Percentiles rank a stretch among this genome's conserved stretches.
Conservation (phyloP, 2,329 filamentous ascomycete species). For the Fusarium concolor region DNA sequence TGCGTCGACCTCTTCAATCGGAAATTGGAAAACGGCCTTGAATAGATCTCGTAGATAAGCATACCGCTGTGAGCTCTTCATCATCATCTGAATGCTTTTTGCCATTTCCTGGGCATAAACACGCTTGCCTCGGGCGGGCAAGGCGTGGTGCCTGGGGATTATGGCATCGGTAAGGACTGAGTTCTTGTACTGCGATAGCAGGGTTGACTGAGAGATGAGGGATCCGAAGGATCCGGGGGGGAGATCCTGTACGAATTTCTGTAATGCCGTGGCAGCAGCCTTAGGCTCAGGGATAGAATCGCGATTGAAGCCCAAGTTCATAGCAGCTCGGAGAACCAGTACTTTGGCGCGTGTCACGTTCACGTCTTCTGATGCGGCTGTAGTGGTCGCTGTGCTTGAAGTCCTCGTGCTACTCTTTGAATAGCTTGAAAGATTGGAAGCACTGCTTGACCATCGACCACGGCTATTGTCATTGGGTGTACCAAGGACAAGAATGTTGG, state of each 20-base stretch:
- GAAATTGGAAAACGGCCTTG: constrained; percentile 85
- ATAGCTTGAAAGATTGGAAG: constrained; percentile 82
- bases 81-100: constrained; percentile 82
- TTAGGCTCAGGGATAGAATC: constrained; percentile 60
- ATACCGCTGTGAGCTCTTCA: constrained; percentile 74
- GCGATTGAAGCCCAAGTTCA: constrained; percentile 84
- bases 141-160: constrained; percentile 55
- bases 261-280: constrained; percentile 66
- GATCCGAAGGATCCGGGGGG: constrained; percentile 83
- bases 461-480: constrained; percentile 69
- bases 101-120: constrained; percentile 80
- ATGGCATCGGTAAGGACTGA: constrained; percentile 78
- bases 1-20: constrained; percentile 79
- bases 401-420: constrained; percentile 76
- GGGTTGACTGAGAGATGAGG: constrained; percentile 73
- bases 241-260: constrained; percentile 80
- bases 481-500: constrained; percentile 89
- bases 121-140: constrained; percentile 67
- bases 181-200: constrained; percentile 84
- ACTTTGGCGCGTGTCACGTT: constrained; percentile 83
- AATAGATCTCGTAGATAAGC: constrained; percentile 85
- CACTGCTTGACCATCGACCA: constrained; percentile 83
- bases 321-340: constrained; percentile 84
- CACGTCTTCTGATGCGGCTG: constrained; percentile 75
- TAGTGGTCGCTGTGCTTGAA: constrained; percentile 78